Base-by-base conservation (phyloP, 805 yeast genomes). In the Cyberlindnera mycetangii region DNA sequence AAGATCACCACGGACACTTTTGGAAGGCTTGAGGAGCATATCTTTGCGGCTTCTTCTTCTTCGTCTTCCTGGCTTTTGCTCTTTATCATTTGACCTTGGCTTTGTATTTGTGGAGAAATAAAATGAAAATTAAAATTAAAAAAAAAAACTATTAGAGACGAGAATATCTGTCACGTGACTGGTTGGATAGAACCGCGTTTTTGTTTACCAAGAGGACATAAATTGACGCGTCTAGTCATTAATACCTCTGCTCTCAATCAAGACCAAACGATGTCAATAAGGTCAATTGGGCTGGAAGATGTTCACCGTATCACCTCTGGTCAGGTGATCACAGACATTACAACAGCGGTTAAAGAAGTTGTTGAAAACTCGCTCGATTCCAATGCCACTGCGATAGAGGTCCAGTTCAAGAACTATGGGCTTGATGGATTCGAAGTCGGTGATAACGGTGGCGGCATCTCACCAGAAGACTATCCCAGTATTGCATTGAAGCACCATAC, bases 331-430 rank as follows among this genome's bases (percentile, higher is more conserved):
- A 76, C 82, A 5, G 96, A 87, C 54, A 65, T 93, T 34, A 70
- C 78, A 0, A 79, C 92, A 0, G 85, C 87, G 0, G 81, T 85
- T 24, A 92, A 92, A 59, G 99, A 92, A 61, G 66, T 90, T 2
- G 72, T 93, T 3, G 99, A 92, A 56, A 92, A 92, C 60, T 69
- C 93, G 24, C 67, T 92, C 7, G 99, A 93, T 66, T 93, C 97
- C 0, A 63, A 72, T 18, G 76, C 93, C 9, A 70, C 76, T 0
- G 77, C 76, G 41, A 71, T 93, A 24, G 95, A 88, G 39, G 67
- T 92, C 14, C 67, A 68, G 2, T 79, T 92, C 55, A 71, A 71
- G 54, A 79, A 88, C 52, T 76, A 85, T 61, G 97, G 97, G 1
- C 52, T 83, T 9, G 89, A 83, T 28, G 70, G 79, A 0, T 65